Base-by-base conservation (phyloP, 768 basidiomycete genomes). In the Phaeotremella skinneri region DNA sequence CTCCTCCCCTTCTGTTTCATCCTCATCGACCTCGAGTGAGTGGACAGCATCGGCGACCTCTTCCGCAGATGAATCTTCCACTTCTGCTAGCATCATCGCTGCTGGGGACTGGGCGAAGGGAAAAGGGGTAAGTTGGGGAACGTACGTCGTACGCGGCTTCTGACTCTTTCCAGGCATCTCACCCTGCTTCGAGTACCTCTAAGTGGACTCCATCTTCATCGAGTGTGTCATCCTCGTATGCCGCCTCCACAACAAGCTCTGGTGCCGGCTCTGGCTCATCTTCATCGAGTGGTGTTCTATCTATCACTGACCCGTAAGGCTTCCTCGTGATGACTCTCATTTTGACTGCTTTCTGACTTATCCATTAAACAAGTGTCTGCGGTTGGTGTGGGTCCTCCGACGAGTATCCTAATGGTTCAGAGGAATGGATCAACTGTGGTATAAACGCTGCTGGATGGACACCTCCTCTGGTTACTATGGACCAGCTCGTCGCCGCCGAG, bases 401-500 rank as follows among this genome's bases (percentile, higher is more conserved):
- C 17, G 52, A 64, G 21, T 26, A 58, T 6, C 75, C 76, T 20
- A 77, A 80, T 68, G 84, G 78, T 31, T 51, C 64, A 29, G 63
- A 88, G 49, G 79, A 83, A 54, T 91, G 85, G 83, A 75, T 91
- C 64, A 89, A 88, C 78, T 91, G 90, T 68, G 89, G 88, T 42
- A 74, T 91, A 55, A 79, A 81, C 43, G 58, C 58, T 41, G 70
- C 65, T 30, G 87, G 87, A 29, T 92, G 90, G 90, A 82, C 77
- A 49, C 89, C 91, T 17, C 88, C 89, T 16, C 72, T 75, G 56
- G 77, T 92, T 56, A 74, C 74, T 6, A 67, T 88, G 9, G 52
- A 79, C 37, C 81, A 87, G 54, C 72, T 80, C 62, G 65, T 78
- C 50, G 60, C 67, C 21, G 56, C 55, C 13, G 62, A 63, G 11